phyloP scores from a whole-genome alignment of 2,329 filamentous ascomycete genomes.

The Penicillium freii region DNA sequence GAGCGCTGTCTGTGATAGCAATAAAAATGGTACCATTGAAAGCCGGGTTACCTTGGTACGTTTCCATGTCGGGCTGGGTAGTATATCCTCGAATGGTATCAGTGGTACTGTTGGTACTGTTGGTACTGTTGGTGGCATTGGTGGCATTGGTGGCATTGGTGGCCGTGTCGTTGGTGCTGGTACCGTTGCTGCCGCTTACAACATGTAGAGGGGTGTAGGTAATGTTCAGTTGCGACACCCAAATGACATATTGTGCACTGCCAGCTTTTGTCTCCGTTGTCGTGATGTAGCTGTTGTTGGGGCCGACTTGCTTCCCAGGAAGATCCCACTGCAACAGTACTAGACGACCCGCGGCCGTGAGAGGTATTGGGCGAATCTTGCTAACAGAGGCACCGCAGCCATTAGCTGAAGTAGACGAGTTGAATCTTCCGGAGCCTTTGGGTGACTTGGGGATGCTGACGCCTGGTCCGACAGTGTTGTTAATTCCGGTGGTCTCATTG shows the following conservation, averaged over 20 bases:
- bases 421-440: conserved; percentile 49
- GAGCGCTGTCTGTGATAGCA: conserved; percentile 67
- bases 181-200: conserved; percentile 44
- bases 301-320: conserved; percentile 67
- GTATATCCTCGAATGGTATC: conserved; percentile 58
- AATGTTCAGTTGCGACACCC: conserved; percentile 73
- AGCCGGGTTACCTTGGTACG: conserved; percentile 65
- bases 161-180: conserved; percentile 10
- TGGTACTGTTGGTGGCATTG: no score
- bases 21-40: conserved; percentile 80
- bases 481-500: conserved; percentile 52
- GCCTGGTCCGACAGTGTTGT: conserved; percentile 56
- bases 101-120: conserved; percentile 27
- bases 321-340: conserved; percentile 71
- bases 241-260: conserved; percentile 65
- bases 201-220: conserved; percentile 66
- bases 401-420: conserved; percentile 27
- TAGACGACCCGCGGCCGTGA: conserved; percentile 71
- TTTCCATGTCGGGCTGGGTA: conserved; percentile 68
- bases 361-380: conserved; percentile 60
- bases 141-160: conserved; percentile 44
- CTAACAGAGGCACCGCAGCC: conserved; percentile 64
- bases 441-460: conserved; percentile 40
- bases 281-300: conserved; percentile 80
- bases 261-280: conserved; percentile 50